Evolutionary conservation across 148 eudicot species (phyloP).

Genomic region (Simmondsia chinensis): DNA sequence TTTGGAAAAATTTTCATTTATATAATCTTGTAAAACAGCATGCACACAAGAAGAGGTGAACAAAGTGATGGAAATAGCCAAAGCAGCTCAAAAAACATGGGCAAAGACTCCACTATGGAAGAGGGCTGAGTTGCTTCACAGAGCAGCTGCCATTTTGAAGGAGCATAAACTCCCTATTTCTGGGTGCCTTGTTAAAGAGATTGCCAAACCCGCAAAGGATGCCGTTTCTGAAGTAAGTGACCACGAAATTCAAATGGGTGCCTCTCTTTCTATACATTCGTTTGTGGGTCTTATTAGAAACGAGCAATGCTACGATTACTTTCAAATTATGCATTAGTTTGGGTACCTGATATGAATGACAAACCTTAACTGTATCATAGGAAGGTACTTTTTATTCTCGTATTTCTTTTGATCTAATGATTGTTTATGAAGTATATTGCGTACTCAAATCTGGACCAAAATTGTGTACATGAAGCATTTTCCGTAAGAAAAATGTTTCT

Average conservation of each 20-base stretch:
- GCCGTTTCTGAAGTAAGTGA: constrained; percentile 78
- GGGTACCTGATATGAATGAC: too few species aligned
- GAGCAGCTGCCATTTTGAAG: constrained; percentile 92
- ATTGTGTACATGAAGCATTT: too few species aligned
- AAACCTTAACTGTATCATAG: too few species aligned
- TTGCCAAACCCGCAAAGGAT: constrained; percentile 98
- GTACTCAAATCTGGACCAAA: too few species aligned
- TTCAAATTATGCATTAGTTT: too few species aligned
- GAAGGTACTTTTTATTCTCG: too few species aligned
- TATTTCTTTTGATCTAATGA: too few species aligned
- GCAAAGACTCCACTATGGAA: constrained; percentile 98
- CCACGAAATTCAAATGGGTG: not conserved
- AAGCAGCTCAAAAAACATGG: constrained; percentile 81
- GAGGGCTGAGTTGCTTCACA: constrained; percentile 92
- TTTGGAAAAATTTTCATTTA: too few species aligned
- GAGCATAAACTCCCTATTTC: constrained; percentile 86
- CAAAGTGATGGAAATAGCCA: constrained; percentile 86
- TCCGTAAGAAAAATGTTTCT: too few species aligned
- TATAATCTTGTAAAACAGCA: constrained; percentile 49
- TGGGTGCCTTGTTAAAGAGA: constrained; percentile 87
- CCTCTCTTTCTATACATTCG: not conserved
- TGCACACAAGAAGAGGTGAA: constrained; percentile 98
- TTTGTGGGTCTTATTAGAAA: not conserved
- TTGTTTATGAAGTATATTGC: too few species aligned
- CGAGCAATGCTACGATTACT: too few species aligned